Conservation (phyloP, 179 eudicot species). For the Spergularia azorica region DNA sequence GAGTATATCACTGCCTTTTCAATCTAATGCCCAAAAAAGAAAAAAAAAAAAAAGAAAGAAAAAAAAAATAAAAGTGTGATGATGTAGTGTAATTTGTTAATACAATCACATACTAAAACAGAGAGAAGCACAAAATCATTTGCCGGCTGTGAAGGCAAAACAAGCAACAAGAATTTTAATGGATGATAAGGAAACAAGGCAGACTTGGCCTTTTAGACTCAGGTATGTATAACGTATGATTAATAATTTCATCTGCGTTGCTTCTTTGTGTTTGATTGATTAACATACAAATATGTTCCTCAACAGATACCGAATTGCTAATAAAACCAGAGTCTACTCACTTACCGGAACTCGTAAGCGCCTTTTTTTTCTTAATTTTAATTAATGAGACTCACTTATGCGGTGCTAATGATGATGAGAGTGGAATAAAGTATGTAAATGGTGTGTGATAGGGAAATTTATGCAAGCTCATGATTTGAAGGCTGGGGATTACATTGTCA, state of each 20-base stretch:
- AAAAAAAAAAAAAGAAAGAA: too few relatives aligned
- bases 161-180: background rate
- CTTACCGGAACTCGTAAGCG: conserved; percentile 18
- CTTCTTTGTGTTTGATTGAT: too few relatives aligned
- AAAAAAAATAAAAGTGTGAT: too few relatives aligned
- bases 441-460: background rate
- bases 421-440: background rate
- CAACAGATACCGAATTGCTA: conserved; percentile 8
- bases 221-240: background rate
- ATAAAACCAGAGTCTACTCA: conserved; percentile 4
- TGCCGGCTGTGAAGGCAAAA: background rate
- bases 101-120: background rate
- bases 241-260: too few relatives aligned
- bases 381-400: background rate
- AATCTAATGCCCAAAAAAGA: too few relatives aligned
- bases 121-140: conserved; percentile 11
- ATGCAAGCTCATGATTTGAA: conserved; percentile 16
- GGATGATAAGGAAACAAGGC: background rate
- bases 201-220: background rate
- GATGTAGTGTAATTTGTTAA: too few relatives aligned
- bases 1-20: too few relatives aligned
- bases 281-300: too few relatives aligned
- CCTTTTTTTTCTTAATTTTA: background rate
- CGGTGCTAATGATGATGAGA: too few relatives aligned
- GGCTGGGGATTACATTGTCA: conserved; percentile 9